Conservation (phyloP, 352 stramenopile genomes). For the Globisporangium paroecandrum region DNA sequence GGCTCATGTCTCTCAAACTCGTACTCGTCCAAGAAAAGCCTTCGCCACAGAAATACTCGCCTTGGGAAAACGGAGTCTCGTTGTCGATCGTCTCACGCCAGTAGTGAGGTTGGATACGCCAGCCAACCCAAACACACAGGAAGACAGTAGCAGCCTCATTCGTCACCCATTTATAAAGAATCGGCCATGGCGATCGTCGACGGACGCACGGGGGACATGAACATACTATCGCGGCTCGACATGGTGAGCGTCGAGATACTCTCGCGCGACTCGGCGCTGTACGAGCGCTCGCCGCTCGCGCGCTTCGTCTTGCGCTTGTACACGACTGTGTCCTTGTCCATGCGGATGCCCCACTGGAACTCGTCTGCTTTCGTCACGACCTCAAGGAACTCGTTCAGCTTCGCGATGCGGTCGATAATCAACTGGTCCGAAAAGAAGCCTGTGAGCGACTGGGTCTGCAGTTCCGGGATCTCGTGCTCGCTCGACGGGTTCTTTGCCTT, state of each 20-base stretch:
- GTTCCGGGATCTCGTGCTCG: constrained; percentile 71
- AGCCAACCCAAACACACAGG: neutral
- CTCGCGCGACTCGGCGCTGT: constrained; percentile 60
- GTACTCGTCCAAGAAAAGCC: neutral
- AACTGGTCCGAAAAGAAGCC: constrained; percentile 83
- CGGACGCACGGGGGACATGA: constrained; percentile 55
- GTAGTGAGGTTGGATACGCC: neutral
- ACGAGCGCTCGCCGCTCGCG: constrained; percentile 43
- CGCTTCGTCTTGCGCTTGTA: constrained; percentile 88
- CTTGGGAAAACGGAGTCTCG: neutral
- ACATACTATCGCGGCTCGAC: constrained; percentile 77
- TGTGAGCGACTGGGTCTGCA: constrained; percentile 80
- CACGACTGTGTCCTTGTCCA: constrained; percentile 88
- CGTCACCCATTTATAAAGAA: constrained; percentile 21
- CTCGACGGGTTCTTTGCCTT: constrained; percentile 78
- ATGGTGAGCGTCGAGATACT: constrained; percentile 77
- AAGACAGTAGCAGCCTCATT: neutral
- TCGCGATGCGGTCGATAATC: constrained; percentile 83
- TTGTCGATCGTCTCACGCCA: neutral
- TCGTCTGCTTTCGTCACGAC: constrained; percentile 81
- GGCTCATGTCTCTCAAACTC: neutral
- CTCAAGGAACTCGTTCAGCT: constrained; percentile 85
- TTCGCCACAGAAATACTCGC: neutral
- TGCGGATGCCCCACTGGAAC: constrained; percentile 88
- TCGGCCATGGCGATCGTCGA: constrained; percentile 67